Evolutionary conservation across 1,284 basidiomycete genomes (phyloP), one percentile per base, ranked within the genome.

Genomic region (Apiotrichum montevideense): DNA sequence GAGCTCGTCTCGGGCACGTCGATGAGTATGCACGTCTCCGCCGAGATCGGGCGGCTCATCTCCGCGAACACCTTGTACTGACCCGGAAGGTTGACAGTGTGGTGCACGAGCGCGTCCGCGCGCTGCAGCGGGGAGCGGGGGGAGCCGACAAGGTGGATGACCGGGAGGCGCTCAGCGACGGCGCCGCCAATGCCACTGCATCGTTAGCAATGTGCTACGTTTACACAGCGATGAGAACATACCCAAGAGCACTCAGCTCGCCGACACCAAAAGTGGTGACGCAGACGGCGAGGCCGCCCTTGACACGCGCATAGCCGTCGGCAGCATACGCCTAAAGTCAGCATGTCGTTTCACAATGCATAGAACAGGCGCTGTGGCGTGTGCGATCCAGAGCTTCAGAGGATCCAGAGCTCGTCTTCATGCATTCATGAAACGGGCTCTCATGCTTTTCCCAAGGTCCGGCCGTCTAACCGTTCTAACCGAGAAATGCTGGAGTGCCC

Each of bases 301-400:
- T 90, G 51, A 92, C 85, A 53, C 93, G 84, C 35, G 93, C 88
- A 70, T 96, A 96, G 21, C 93, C 94, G 70, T 98, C 93, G 0
- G 89, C 89, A n/a, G 91, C 91, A 72, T 96, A 96, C 0, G 90
- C 68, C 61, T 67, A 49, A 9, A 54, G 14, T 21, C 21, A 21
- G 21, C 33, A 35, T 34, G 13, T 54, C n/a, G 40, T 35, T 13
- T 1, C 21, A 35, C 11, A 43, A 21, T 21, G 21, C 21, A 21
- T 21, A 21, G 21, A 21, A 21, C 21, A 21, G 21, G 21, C 21
- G 21, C 21, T 21, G 21, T 21, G 21, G 21, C 21, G 21, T 21
- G 21, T 21, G 21, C 21, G 21, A 21, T 21, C 21, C 21, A 21
- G 21, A 21, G 21, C 21, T 21, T 21, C 21, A 21, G 21, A 21